Base-by-base conservation (phyloP, 768 basidiomycete genomes). In the Paxillus ammoniavirescens region DNA sequence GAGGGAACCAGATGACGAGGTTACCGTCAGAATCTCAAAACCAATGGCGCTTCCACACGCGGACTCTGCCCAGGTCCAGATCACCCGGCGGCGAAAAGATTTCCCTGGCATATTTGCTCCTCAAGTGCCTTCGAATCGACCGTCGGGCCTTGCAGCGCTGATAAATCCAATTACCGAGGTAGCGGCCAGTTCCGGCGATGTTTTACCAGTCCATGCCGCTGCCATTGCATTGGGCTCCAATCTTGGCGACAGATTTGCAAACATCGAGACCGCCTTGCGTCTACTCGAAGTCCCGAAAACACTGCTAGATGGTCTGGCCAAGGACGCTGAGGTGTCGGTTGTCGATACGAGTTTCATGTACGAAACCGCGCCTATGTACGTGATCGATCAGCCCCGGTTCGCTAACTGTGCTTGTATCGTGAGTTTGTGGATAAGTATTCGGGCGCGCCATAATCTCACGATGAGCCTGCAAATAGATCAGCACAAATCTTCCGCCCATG, bases 291-390 rank as follows among this genome's bases (percentile, higher is more conserved):
- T 69, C 12, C 81, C 81, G 0, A 57, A 59, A 26, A 59, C 64
- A 12, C 53, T 75, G 10, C 42, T 75, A 12, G 17, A 21, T 1
- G 61, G 60, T 31, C 41, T 65, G 0, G 53, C 58, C 47, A 58
- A 49, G 12, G 56, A 68, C 31, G 68, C 67, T 0, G 60, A 60
- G 26, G 67, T 78, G 2, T 64, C 63, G 14, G 75, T 96, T 28
- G 69, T 85, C 18, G 79, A 91, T 61, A 94, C 92, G 1, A 93
- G 92, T 65, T 91, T 93, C 71, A 66, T 98, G 74, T 98, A 98
- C 66, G 89, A 98, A 71, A 94, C 89, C 17, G 78, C 86, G 10
- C 92, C 97, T 0, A 98, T 99, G 97, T 98, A 99, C 66, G 88
- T 96, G 41, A 82, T 82, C 10, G 87, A 97, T 53, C 97, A 99